Evolutionary conservation across 371 early-diverging fungal species (phyloP).

Genomic region (Furculomyces boomerangus): DNA sequence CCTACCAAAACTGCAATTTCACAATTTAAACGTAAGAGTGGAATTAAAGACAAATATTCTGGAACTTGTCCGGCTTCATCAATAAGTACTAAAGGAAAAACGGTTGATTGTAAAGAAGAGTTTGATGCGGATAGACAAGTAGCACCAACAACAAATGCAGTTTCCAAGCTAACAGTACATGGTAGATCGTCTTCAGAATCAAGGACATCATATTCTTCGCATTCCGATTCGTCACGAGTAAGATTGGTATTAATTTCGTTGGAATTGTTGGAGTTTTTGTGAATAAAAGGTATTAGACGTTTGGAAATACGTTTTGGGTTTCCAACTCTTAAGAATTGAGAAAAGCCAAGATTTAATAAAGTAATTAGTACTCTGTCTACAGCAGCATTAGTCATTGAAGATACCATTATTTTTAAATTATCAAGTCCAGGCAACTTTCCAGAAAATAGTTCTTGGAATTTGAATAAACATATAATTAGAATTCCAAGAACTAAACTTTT

Average conservation of each 20-base stretch:
- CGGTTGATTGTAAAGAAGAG: constrained; percentile 35
- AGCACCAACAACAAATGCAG: constrained; percentile 46
- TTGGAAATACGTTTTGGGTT: constrained; percentile 65
- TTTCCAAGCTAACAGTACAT: constrained; percentile 13
- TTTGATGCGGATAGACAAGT: constrained; percentile 65
- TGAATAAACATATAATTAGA: constrained; percentile 48
- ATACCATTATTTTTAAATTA: constrained; percentile 24
- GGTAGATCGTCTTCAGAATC: background rate
- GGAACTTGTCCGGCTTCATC: constrained; percentile 80
- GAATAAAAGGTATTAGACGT: constrained; percentile 43
- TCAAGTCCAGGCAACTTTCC: constrained; percentile 8
- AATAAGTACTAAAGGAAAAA: constrained; percentile 54
- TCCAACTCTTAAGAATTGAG: constrained; percentile 67
- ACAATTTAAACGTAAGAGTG: constrained; percentile 41
- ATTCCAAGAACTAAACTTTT: constrained; percentile 56
- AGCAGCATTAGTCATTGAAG: constrained; percentile 70
- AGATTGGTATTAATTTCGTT: no score
- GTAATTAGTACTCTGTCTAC: constrained; percentile 62
- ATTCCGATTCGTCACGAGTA: background rate
- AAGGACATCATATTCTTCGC: background rate
- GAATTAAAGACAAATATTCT: constrained; percentile 76
- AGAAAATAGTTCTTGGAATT: constrained; percentile 18
- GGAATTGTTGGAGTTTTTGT: constrained; percentile 29
- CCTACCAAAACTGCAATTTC: constrained; percentile 66
- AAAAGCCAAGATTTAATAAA: constrained; percentile 51